Evolutionary conservation across 2,329 filamentous ascomycete genomes (phyloP).

Genomic region (Chalara sp.): DNA sequence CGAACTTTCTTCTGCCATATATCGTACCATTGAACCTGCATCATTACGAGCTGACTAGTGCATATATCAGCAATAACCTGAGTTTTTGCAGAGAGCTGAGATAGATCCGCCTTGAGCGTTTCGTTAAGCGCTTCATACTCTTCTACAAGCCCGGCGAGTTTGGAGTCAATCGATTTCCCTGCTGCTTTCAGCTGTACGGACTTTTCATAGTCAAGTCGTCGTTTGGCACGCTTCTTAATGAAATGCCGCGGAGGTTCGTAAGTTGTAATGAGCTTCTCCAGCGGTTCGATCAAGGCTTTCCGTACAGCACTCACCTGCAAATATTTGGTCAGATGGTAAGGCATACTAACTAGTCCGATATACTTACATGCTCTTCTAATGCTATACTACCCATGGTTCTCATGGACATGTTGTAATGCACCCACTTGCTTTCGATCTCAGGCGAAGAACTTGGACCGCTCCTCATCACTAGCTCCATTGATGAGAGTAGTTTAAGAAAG

Average conservation of each 20-base stretch:
- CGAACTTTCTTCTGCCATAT: constrained; percentile 81
- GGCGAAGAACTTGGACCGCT: constrained; percentile 70
- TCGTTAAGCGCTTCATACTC: constrained; percentile 83
- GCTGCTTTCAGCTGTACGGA: constrained; percentile 70
- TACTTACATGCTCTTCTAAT: constrained; percentile 74
- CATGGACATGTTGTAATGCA: constrained; percentile 80
- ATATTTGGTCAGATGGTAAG: too few species aligned
- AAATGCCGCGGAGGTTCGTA: constrained; percentile 80
- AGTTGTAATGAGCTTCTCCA: constrained; percentile 69
- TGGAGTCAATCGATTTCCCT: constrained; percentile 82
- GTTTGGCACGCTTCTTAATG: constrained; percentile 92
- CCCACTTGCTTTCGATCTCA: constrained; percentile 91
- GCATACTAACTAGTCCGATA: background rate
- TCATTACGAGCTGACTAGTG: constrained; percentile 74
- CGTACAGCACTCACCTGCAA: constrained; percentile 57
- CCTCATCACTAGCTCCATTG: constrained; percentile 77
- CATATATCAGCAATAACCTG: constrained; percentile 79
- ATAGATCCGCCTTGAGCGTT: constrained; percentile 86
- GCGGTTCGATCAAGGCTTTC: constrained; percentile 78
- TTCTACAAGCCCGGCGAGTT: constrained; percentile 75
- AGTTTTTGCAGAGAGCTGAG: constrained; percentile 73
- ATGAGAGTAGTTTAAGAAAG: constrained; percentile 72
- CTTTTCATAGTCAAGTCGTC: constrained; percentile 82
- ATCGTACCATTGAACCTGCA: constrained; percentile 77
- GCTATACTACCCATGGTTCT: constrained; percentile 78